Evolutionary conservation across 495 filamentous ascomycete species (phyloP).

Genomic region (Podospora didyma): DNA sequence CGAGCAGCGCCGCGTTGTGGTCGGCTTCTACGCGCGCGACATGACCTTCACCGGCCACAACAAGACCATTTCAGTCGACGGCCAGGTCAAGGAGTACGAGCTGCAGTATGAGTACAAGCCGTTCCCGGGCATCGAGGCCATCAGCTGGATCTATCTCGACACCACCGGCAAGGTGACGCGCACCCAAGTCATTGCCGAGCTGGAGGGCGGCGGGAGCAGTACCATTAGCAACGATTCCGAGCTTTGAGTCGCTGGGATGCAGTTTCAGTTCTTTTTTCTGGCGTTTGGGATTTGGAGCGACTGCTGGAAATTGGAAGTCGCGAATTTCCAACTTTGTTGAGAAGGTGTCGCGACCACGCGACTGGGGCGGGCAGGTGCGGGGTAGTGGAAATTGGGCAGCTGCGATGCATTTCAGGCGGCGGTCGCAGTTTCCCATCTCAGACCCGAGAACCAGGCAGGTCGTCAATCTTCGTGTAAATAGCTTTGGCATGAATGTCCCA

Average conservation of each 20-base stretch:
- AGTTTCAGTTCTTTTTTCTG: too few species aligned
- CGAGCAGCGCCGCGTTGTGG: constrained; percentile 30
- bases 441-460: too few species aligned
- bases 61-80: constrained; percentile 39
- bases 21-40: constrained; percentile 45
- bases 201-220: constrained; percentile 44
- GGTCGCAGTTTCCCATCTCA: too few species aligned
- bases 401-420: too few species aligned
- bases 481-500: too few species aligned
- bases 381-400: too few species aligned
- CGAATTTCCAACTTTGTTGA: too few species aligned
- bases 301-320: too few species aligned
- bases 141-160: constrained; percentile 46
- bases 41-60: constrained; percentile 55
- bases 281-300: too few species aligned
- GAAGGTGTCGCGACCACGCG: too few species aligned
- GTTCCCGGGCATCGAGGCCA: constrained; percentile 44
- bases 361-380: too few species aligned
- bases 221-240: constrained; percentile 41
- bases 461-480: too few species aligned
- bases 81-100: constrained; percentile 39
- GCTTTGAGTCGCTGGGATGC: neutral
- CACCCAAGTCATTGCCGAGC: constrained; percentile 50
- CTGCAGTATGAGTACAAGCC: constrained; percentile 51
- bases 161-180: constrained; percentile 41